These are phyloP conservation scores for Aspergillus transmontanensis DNA, from an alignment of 2,329 filamentous ascomycete species.

Conservation along the genomic window DNA sequence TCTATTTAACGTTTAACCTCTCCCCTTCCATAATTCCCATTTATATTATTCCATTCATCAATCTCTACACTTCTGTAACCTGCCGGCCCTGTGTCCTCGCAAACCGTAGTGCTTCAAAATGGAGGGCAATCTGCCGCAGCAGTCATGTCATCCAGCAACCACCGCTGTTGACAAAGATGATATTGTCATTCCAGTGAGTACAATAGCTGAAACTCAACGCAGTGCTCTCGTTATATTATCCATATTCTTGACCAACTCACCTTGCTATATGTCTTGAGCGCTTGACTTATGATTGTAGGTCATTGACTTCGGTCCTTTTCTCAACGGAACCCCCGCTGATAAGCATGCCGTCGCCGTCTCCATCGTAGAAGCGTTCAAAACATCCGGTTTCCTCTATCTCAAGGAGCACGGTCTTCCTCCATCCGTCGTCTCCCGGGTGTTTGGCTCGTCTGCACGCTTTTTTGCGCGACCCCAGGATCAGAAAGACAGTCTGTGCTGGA, in stretches of 20 bases:
- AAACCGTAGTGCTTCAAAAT: background rate
- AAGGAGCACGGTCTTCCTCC: conserved; percentile 73
- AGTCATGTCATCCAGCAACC: conserved; percentile 26
- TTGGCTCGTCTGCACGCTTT: conserved; percentile 69
- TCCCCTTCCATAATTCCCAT: background rate
- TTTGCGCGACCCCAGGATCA: conserved; percentile 64
- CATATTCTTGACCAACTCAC: background rate
- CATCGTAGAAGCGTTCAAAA: conserved; percentile 79
- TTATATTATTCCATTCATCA: background rate
- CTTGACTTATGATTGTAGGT: conserved; percentile 52
- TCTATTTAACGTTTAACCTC: background rate
- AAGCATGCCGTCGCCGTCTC: conserved; percentile 68
- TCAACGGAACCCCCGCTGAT: conserved; percentile 61
- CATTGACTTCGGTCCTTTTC: conserved; percentile 77
- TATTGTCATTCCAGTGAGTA: conserved; percentile 44
- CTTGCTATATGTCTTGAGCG: background rate
- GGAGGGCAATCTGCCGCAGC: conserved; percentile 22
- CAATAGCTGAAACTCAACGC: background rate
- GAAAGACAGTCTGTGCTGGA: conserved; percentile 72
- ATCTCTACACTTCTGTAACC: background rate
- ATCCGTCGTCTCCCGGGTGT: conserved; percentile 62
- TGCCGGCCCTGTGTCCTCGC: background rate
- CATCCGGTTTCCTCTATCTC: conserved; percentile 86
- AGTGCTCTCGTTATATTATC: background rate
- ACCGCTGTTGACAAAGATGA: conserved; percentile 48